A percentile compares a stretch with the other conserved stretches of the same genome.
phyloP scores from a whole-genome alignment of 73 alveolate species.

The Diophrys sp. region DNA sequence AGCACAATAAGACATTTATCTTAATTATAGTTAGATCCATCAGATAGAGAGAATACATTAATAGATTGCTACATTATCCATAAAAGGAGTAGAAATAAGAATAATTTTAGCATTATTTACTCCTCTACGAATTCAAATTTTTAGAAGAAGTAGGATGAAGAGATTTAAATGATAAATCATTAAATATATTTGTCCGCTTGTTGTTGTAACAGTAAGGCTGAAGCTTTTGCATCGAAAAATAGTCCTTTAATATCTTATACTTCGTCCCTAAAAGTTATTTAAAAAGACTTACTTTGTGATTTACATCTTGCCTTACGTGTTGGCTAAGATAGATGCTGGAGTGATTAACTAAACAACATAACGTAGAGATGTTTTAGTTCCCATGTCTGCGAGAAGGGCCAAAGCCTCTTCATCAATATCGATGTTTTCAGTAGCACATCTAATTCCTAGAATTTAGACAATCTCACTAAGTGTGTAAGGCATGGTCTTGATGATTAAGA shows the following conservation, averaged over 20 bases:
- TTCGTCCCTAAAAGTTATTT: slow-evolving; percentile 33
- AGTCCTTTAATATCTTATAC: slow-evolving; percentile 89
- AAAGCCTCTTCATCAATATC: slow-evolving; percentile 97
- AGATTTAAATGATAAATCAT: slow-evolving; percentile 42
- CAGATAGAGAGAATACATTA: too few relatives aligned
- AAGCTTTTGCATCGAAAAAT: slow-evolving; percentile 97
- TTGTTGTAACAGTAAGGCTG: slow-evolving; percentile 93
- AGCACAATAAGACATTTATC: too few relatives aligned
- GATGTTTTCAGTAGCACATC: slow-evolving; percentile 96
- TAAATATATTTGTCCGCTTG: slow-evolving; percentile 95
- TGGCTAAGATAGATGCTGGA: slow-evolving; percentile 94
- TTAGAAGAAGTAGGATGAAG: slow-evolving; percentile 7
- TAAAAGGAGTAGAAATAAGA: too few relatives aligned
- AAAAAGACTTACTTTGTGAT: slow-evolving; percentile 33
- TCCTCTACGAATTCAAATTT: too few relatives aligned
- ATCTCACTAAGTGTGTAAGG: slow-evolving; percentile 97
- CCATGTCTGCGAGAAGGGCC: slow-evolving; percentile 81
- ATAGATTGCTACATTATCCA: too few relatives aligned
- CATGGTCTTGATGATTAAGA: slow-evolving; percentile 95
- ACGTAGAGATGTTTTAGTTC: slow-evolving; percentile 82
- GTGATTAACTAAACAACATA: slow-evolving; percentile 93
- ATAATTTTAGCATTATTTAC: too few relatives aligned
- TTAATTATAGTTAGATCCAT: too few relatives aligned
- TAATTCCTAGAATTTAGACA: slow-evolving; percentile 91
- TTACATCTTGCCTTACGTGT: slow-evolving; percentile 92